Conservation (phyloP, 208 protist species). For the Trypanosoma theileri region DNA sequence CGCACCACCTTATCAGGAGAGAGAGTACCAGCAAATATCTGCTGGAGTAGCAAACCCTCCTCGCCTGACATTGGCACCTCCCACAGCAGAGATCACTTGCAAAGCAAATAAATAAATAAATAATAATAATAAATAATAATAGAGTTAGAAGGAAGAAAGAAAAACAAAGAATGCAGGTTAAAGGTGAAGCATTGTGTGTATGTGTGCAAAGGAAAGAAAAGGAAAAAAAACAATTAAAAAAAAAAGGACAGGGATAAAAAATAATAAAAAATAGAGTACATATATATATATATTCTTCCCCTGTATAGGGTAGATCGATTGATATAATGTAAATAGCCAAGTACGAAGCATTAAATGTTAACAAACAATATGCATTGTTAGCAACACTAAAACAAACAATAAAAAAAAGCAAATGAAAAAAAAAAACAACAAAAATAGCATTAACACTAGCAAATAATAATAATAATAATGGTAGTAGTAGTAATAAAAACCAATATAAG, state of each 20-base stretch:
- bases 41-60: conserved; percentile 44
- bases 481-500: too few species aligned
- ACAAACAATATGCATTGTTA: too few species aligned
- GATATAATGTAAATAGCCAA: too few species aligned
- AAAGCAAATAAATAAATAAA: conserved; percentile 1
- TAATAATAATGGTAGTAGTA: too few species aligned
- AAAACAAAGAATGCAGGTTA: conserved; percentile 5
- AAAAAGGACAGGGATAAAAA: conserved; percentile 5
- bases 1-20: conserved; percentile 59
- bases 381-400: too few species aligned
- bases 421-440: too few species aligned
- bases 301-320: too few species aligned
- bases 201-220: neutral
- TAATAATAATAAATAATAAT: neutral
- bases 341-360: too few species aligned
- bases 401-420: too few species aligned
- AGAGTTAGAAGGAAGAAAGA: neutral
- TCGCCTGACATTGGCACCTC: conserved; percentile 7
- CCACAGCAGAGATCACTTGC: too few species aligned
- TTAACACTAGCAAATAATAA: too few species aligned
- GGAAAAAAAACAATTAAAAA: conserved; percentile 4
- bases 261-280: neutral
- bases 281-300: too few species aligned
- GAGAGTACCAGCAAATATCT: conserved; percentile 70
- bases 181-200: neutral